Conservation (phyloP, 2,329 filamentous ascomycete genomes). For the Claviceps pazoutovae region DNA sequence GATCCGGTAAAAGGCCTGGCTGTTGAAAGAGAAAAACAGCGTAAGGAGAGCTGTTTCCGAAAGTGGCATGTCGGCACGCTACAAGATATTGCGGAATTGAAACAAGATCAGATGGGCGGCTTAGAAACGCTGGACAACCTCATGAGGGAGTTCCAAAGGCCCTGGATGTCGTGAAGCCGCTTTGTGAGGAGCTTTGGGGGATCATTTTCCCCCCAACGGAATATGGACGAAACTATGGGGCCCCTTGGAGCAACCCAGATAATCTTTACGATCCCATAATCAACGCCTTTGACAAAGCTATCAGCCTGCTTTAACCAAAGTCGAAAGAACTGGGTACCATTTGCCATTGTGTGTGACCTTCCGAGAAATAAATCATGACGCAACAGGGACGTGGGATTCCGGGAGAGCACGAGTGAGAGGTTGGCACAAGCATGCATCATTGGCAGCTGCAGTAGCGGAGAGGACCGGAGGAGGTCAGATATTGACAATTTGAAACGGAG, state of each 20-base stretch:
- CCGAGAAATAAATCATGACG: not conserved
- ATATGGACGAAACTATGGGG: conserved; percentile 4
- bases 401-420: not conserved
- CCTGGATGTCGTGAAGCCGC: conserved; percentile 8
- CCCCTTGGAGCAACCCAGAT: conserved; percentile 6
- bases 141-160: conserved; percentile 8
- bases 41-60: not conserved
- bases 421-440: too few species aligned
- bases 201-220: conserved; percentile 5
- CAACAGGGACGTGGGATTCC: not conserved
- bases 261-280: conserved; percentile 8
- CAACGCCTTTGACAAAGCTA: conserved; percentile 6
- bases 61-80: conserved; percentile 7
- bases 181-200: conserved; percentile 7
- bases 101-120: conserved; percentile 5
- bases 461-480: too few species aligned
- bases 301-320: not conserved
- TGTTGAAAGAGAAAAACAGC: not conserved
- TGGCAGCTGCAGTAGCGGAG: too few species aligned
- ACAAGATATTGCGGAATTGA: conserved; percentile 2
- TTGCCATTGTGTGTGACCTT: not conserved
- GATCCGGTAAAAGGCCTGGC: not conserved
- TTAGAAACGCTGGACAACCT: not conserved
- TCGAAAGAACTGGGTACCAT: not conserved
- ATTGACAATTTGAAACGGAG: too few species aligned